Conservation (phyloP, 2,329 filamentous ascomycete species). For the Rugonectria rugulosa region DNA sequence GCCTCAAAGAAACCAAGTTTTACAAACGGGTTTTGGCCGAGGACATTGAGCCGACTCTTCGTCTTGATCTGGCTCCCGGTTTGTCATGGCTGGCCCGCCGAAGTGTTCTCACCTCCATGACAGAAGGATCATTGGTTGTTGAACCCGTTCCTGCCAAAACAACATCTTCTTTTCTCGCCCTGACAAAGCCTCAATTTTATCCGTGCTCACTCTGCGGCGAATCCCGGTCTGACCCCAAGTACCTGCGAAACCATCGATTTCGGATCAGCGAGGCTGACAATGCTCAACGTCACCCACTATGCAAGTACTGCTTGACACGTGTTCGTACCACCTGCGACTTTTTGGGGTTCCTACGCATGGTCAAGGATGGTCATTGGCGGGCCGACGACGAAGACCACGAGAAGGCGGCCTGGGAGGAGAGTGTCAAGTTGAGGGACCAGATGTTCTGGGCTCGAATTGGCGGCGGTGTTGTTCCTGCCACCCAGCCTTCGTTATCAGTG, state of each 20-base stretch:
- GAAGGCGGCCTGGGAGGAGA: constrained; percentile 93
- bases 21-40: constrained; percentile 90
- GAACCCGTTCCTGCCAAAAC: constrained; percentile 78
- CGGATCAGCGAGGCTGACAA: constrained; percentile 85
- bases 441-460: constrained; percentile 98
- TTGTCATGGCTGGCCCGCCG: constrained; percentile 93
- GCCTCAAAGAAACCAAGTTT: constrained; percentile 89
- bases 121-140: constrained; percentile 85
- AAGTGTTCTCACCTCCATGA: constrained; percentile 82
- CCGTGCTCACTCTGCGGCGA: constrained; percentile 93
- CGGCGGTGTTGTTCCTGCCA: constrained; percentile 82
- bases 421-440: constrained; percentile 84
- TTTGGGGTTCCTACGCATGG: constrained; percentile 86
- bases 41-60: constrained; percentile 92
- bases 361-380: constrained; percentile 92
- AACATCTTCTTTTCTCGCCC: constrained; percentile 56
- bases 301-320: constrained; percentile 83
- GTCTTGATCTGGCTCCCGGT: constrained; percentile 87
- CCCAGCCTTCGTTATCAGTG: constrained; percentile 38
- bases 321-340: constrained; percentile 92
- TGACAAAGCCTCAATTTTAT: constrained; percentile 63
- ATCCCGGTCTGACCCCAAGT: constrained; percentile 71
- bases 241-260: constrained; percentile 86
- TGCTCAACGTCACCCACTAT: constrained; percentile 88
- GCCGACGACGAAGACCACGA: constrained; percentile 84